These are phyloP conservation scores for Xanthoparmelia taractica DNA, from an alignment of 495 filamentous ascomycete genomes.

Conservation along the genomic window DNA sequence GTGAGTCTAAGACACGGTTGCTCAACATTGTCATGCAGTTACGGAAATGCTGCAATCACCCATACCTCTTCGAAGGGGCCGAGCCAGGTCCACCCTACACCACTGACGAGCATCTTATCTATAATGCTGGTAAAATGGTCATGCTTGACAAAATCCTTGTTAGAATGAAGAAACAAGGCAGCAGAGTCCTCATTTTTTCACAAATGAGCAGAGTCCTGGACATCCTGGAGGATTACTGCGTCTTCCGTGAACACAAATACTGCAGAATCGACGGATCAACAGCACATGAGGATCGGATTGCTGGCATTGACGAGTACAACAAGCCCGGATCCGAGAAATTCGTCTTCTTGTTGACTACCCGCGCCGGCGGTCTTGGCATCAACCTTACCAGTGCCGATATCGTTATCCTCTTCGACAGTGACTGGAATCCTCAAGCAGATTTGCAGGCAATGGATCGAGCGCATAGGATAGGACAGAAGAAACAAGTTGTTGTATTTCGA, in stretches of 20 bases:
- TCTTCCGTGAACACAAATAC: conserved; percentile 89
- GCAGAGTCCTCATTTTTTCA: conserved; percentile 94
- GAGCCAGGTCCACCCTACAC: conserved; percentile 97
- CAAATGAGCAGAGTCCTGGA: conserved; percentile 98
- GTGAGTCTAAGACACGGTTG: conserved; percentile 97
- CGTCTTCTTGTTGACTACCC: conserved; percentile 92
- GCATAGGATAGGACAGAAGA: conserved; percentile 97
- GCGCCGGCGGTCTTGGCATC: conserved; percentile 96
- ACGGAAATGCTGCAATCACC: conserved; percentile 98
- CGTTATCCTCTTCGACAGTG: conserved; percentile 96
- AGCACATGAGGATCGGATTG: conserved; percentile 95
- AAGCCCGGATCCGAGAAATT: conserved; percentile 93
- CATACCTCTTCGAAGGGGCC: conserved; percentile 96
- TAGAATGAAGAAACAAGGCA: conserved; percentile 75
- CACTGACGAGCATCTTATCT: conserved; percentile 91
- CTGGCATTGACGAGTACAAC: conserved; percentile 98
- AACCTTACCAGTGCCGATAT: conserved; percentile 95
- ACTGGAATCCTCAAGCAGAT: conserved; percentile 99
- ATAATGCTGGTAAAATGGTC: conserved; percentile 94
- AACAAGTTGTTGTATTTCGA: conserved; percentile 92
- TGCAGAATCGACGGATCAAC: conserved; percentile 97
- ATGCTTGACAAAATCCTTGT: conserved; percentile 89
- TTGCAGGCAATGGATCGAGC: conserved; percentile 98
- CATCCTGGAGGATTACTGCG: conserved; percentile 96
- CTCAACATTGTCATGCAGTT: conserved; percentile 99